These are phyloP conservation scores for Russula ochroleuca DNA, from an alignment of 768 basidiomycete species.

Conservation along the genomic window DNA sequence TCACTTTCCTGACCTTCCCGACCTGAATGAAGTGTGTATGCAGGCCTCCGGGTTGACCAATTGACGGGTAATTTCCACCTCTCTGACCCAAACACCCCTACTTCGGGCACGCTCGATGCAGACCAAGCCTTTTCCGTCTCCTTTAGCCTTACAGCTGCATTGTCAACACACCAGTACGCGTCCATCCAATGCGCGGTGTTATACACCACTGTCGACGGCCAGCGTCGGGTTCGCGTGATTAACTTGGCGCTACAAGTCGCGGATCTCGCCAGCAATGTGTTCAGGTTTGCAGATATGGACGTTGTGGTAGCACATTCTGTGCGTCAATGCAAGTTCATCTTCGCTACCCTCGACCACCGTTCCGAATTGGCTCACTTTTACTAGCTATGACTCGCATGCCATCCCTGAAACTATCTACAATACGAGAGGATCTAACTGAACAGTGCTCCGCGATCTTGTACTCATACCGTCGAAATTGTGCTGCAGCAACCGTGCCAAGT, in stretches of 20 bases:
- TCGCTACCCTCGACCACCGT: conserved; percentile 9
- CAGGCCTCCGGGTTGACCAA: conserved; percentile 61
- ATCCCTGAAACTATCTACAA: conserved; percentile 58
- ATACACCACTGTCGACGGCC: conserved; percentile 74
- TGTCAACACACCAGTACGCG: conserved; percentile 69
- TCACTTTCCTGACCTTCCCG: conserved; percentile 9
- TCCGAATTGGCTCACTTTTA: conserved; percentile 3
- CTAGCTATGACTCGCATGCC: conserved; percentile 67
- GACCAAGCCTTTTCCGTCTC: conserved; percentile 73
- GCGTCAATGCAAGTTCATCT: conserved; percentile 61
- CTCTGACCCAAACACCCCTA: conserved; percentile 64
- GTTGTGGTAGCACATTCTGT: conserved; percentile 67
- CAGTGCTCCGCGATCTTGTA: conserved; percentile 75
- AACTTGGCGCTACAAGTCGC: conserved; percentile 84
- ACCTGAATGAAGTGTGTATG: conserved; percentile 2
- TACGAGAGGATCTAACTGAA: conserved; percentile 82
- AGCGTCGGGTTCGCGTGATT: conserved; percentile 76
- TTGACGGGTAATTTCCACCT: conserved; percentile 72
- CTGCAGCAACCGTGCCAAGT: conserved; percentile 64
- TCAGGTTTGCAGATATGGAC: conserved; percentile 88
- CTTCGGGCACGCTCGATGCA: conserved; percentile 74
- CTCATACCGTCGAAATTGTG: conserved; percentile 87
- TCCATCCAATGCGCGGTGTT: conserved; percentile 84
- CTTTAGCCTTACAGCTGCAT: conserved; percentile 64
- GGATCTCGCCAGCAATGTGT: conserved; percentile 84